Evolutionary conservation across 106 monocot genomes (phyloP), one percentile per base, ranked within the genome.

Genomic region (Hemerocallis citrina): DNA sequence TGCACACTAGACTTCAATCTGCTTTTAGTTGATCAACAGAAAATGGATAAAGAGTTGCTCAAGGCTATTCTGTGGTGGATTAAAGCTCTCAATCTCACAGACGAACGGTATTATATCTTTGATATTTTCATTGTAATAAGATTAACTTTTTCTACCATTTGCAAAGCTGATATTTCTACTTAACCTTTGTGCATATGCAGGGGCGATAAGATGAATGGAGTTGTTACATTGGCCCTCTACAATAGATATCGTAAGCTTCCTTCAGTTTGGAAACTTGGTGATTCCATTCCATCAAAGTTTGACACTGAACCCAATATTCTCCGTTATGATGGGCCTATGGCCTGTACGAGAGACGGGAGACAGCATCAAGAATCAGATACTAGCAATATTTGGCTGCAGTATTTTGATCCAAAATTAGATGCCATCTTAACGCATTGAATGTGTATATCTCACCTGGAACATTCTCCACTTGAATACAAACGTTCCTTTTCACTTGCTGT

Each of bases 41-140:
- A 77, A 31, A 16, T 88, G 21, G 76, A 67, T 16, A 77, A 64
- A 33, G 35, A 69, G 55, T 44, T 78, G 6, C 16, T 68, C 6
- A 85, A 83, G 55, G 59, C 79, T 2, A 61, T 85, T 55, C 16
- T 40, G 20, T 88, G 88, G 92, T 93, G 92, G 92, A 63, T 20
- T 61, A 81, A 79, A 41, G 81, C 74, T 69, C 76, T 93, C 43
- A 35, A 76, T 63, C 36, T 63, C 16, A 59, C 61, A 63, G 62
- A 28, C 27, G 58, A 79, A 59, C 74, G 87, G 92, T 84, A 28
- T 45, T 20, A 31, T 22, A 59, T 49, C 34, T 34, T 23, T 20
- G 23, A 15, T 6, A 7, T 30, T 60, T 35, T 56, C 23, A n/a
- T n/a, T n/a, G n/a, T n/a, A n/a, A n/a, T n/a, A n/a, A n/a, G n/a